These are phyloP conservation scores for Volvariella surrecta DNA, from an alignment of 1,284 basidiomycete species.

Conservation along the genomic window DNA sequence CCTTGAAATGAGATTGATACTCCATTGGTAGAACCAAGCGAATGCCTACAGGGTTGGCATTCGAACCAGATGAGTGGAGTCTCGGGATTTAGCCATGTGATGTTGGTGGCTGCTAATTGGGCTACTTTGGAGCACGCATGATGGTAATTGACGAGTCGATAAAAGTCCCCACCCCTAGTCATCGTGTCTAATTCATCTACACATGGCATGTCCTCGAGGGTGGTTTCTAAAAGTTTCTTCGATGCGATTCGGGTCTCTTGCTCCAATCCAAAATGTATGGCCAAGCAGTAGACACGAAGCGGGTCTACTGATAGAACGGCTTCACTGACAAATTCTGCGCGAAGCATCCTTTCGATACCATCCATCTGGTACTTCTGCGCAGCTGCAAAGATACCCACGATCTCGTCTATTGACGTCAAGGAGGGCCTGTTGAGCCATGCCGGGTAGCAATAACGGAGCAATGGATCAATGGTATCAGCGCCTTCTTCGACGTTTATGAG, in stretches of 20 bases:
- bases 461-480: conserved; percentile 19
- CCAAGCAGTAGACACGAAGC: conserved; percentile 26
- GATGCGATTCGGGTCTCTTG: conserved; percentile 17
- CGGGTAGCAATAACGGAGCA: conserved; percentile 32
- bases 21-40: no score
- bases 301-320: conserved; percentile 20
- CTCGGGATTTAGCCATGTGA: background rate
- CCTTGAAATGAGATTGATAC: background rate
- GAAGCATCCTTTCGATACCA: conserved; percentile 13
- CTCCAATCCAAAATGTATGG: conserved; percentile 19
- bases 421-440: conserved; percentile 4
- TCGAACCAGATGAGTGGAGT: conserved; percentile 3
- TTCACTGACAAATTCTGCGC: conserved; percentile 14
- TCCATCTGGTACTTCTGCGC: conserved; percentile 28
- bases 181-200: conserved; percentile 15
- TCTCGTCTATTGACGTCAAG: conserved; percentile 6
- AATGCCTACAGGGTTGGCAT: background rate
- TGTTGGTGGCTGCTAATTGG: conserved; percentile 10
- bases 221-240: conserved; percentile 12
- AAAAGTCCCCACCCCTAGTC: conserved; percentile 11
- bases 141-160: conserved; percentile 16
- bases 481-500: conserved; percentile 26
- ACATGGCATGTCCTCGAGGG: conserved; percentile 11
- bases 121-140: conserved; percentile 14
- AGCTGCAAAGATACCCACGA: conserved; percentile 16